Conservation (phyloP, 2,329 filamentous ascomycete genomes). For the Fusarium sp. region DNA sequence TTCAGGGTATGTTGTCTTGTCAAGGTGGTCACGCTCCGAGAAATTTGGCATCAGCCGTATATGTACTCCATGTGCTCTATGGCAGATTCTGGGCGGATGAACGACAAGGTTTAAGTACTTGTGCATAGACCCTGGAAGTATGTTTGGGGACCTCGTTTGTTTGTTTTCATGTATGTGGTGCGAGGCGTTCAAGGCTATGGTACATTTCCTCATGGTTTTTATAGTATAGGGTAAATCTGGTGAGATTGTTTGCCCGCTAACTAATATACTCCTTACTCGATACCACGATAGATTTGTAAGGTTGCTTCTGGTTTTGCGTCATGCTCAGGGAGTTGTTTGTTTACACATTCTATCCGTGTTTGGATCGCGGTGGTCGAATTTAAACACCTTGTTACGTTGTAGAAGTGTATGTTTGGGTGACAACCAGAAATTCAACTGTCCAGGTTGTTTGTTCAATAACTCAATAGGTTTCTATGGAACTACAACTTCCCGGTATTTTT, state of each 20-base stretch:
- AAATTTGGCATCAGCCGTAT: not conserved
- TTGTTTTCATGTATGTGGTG: slow-evolving; percentile 1
- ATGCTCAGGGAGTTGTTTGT: not conserved
- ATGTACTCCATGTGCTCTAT: not conserved
- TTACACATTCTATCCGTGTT: not conserved
- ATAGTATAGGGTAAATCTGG: slow-evolving; percentile 30
- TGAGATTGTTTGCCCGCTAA: not conserved
- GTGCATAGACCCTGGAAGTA: not conserved
- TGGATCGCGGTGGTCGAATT: not conserved
- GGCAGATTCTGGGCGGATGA: not conserved
- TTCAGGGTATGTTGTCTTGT: not conserved
- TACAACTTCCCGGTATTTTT: not conserved
- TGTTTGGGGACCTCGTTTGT: not conserved
- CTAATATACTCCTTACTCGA: not conserved
- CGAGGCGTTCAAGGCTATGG: slow-evolving; percentile 20
- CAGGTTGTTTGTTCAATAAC: not conserved
- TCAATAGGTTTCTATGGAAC: not conserved
- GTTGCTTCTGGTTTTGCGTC: not conserved
- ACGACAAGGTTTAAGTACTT: not conserved
- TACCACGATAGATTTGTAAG: not conserved
- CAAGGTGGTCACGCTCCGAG: no score
- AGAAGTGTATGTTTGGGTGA: not conserved
- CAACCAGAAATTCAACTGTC: not conserved
- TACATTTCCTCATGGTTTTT: not conserved
- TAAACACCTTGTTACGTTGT: not conserved